These are phyloP conservation scores for Escovopsis weberi DNA, from an alignment of 2,329 filamentous ascomycete genomes.

Conservation along the genomic window DNA sequence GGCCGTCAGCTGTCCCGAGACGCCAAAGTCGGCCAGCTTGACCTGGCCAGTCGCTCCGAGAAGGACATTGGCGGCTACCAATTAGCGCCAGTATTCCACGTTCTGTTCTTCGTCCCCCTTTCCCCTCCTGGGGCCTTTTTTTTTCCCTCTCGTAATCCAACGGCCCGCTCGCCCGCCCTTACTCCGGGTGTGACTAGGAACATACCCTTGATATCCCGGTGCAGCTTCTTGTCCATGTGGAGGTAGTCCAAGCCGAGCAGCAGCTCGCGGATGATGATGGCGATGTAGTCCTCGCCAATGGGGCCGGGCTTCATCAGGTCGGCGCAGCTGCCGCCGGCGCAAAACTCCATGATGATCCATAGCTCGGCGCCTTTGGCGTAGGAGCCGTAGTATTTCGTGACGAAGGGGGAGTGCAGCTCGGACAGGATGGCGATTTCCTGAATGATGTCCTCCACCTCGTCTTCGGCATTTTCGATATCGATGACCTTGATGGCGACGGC, in stretches of 20 bases:
- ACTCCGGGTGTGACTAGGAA: not conserved
- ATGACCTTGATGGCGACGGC: constrained; percentile 97
- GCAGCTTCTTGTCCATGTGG: constrained; percentile 88
- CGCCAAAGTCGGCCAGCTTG: constrained; percentile 92
- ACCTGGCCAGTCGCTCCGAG: constrained; percentile 85
- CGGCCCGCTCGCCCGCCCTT: too few relatives aligned
- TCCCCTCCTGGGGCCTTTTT: too few relatives aligned
- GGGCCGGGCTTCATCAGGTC: constrained; percentile 89
- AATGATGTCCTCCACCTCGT: constrained; percentile 98
- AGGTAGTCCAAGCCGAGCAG: constrained; percentile 84
- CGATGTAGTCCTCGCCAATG: constrained; percentile 91
- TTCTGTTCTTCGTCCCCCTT: not conserved
- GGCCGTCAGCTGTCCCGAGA: constrained; percentile 87
- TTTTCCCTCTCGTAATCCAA: too few relatives aligned
- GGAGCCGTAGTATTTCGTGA: constrained; percentile 95
- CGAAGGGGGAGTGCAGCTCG: constrained; percentile 87
- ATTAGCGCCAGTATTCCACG: constrained; percentile 1
- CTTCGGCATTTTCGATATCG: constrained; percentile 96
- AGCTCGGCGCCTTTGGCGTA: constrained; percentile 91
- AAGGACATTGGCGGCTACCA: constrained; percentile 75
- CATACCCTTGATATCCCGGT: constrained; percentile 85
- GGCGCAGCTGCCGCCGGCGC: constrained; percentile 88
- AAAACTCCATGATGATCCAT: constrained; percentile 99
- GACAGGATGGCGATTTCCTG: constrained; percentile 97
- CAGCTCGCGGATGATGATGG: constrained; percentile 84